Conservation (phyloP, 331 rosid species). For the Malus hybrid region DNA sequence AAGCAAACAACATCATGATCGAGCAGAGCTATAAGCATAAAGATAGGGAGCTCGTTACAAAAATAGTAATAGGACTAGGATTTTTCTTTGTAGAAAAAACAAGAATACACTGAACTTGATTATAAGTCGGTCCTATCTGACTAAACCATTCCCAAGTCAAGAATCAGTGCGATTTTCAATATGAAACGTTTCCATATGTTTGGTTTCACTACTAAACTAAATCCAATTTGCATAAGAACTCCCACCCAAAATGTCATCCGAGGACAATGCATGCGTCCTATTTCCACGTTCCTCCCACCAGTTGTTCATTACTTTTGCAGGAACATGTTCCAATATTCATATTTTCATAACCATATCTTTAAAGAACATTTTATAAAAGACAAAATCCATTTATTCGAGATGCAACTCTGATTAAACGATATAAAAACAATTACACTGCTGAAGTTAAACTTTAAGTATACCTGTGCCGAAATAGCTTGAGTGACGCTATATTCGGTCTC, state of each 20-base stretch:
- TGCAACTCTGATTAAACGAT: neutral
- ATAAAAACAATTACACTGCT: neutral
- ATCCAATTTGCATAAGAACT: neutral
- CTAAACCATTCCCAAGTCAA: neutral
- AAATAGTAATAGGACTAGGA: too few species aligned
- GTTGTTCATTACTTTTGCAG: neutral
- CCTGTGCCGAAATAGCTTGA: constrained; percentile 92
- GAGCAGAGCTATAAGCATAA: too few species aligned
- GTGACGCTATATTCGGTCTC: constrained; percentile 73
- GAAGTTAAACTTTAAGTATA: constrained; percentile 1
- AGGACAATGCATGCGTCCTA: neutral
- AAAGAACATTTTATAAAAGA: neutral
- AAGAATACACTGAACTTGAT: too few species aligned
- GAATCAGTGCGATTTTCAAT: neutral
- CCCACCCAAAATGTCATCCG: neutral
- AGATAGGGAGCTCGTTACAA: too few species aligned
- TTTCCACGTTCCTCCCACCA: neutral
- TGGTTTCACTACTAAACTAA: neutral
- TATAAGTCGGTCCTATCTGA: neutral
- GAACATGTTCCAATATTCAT: neutral
- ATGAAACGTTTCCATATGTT: neutral
- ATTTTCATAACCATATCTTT: neutral
- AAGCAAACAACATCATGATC: neutral
- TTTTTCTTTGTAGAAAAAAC: too few species aligned
- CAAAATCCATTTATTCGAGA: neutral